Evolutionary conservation across 306 rosid genomes (phyloP).

Genomic region (Sicyos baderoa): DNA sequence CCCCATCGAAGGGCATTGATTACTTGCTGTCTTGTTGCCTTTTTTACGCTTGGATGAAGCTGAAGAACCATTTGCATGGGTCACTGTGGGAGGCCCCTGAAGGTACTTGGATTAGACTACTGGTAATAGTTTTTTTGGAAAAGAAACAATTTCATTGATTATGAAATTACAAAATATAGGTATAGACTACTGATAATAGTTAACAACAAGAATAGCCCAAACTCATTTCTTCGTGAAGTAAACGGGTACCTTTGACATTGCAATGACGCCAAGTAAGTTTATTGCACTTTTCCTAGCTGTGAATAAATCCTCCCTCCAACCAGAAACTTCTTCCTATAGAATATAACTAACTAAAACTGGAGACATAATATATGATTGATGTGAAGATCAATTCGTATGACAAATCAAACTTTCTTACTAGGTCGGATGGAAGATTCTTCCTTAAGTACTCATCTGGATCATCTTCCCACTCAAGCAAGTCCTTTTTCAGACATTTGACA

Average conservation of each 20-base stretch:
- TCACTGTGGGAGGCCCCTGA: conserved; percentile 62
- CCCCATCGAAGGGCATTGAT: conserved; percentile 54
- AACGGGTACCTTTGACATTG: conserved; percentile 56
- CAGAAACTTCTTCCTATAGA: conserved; percentile 67
- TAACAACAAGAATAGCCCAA: conserved; percentile 17
- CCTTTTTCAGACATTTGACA: conserved; percentile 42
- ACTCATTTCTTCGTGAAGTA: conserved; percentile 1
- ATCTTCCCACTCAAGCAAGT: conserved; percentile 81
- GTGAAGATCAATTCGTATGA: not conserved
- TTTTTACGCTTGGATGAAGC: conserved; percentile 69
- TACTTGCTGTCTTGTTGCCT: conserved; percentile 48
- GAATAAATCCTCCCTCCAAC: conserved; percentile 84
- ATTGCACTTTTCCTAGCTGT: conserved; percentile 86
- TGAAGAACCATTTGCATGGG: conserved; percentile 31
- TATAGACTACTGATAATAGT: conserved; percentile 12
- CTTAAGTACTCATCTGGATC: conserved; percentile 78
- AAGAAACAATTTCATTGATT: no score
- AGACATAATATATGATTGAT: not conserved
- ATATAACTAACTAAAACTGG: conserved; percentile 13
- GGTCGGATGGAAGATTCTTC: conserved; percentile 86
- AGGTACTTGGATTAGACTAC: conserved; percentile 20
- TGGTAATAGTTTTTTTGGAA: conserved; percentile 15
- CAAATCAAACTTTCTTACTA: conserved; percentile 38
- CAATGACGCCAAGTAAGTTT: conserved; percentile 74
- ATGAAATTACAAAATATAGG: no score